A percentile compares a stretch with the other conserved stretches of the same genome.
phyloP scores from a whole-genome alignment of 2,329 filamentous ascomycete species.

The Oidium heveae region DNA sequence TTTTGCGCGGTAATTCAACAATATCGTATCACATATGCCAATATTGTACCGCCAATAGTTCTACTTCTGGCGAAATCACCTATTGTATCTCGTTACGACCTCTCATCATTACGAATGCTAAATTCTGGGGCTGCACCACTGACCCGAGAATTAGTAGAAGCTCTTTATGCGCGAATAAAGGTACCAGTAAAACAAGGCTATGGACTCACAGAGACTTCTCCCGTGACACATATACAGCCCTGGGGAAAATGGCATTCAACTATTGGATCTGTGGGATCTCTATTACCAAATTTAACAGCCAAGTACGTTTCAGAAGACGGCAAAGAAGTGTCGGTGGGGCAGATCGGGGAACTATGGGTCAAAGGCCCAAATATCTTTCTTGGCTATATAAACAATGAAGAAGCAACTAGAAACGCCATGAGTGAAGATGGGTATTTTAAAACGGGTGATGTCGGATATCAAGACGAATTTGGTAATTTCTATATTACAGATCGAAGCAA shows the following conservation, averaged over 20 bases:
- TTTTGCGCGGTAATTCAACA: slow-evolving; percentile 58
- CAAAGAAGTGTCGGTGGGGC: slow-evolving; percentile 35
- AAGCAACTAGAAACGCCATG: slow-evolving; percentile 62
- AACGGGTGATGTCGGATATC: slow-evolving; percentile 54
- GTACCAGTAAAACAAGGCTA: slow-evolving; percentile 42
- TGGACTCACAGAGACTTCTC: slow-evolving; percentile 54
- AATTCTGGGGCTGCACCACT: slow-evolving; percentile 61
- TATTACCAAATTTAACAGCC: slow-evolving; percentile 37
- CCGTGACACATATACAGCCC: slow-evolving; percentile 36
- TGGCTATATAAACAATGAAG: slow-evolving; percentile 69
- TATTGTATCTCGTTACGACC: slow-evolving; percentile 38
- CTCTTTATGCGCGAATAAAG: slow-evolving; percentile 21
- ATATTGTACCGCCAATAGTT: slow-evolving; percentile 44
- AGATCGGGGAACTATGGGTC: slow-evolving; percentile 58
- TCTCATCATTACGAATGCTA: slow-evolving; percentile 37
- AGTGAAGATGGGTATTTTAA: slow-evolving; percentile 32
- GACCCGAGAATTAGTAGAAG: slow-evolving; percentile 43
- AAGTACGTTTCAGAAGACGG: slow-evolving; percentile 44
- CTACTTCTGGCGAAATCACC: slow-evolving; percentile 47
- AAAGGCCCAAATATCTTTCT: slow-evolving; percentile 53
- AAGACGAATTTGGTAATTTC: slow-evolving; percentile 36
- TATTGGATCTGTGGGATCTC: slow-evolving; percentile 44
- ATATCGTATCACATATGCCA: slow-evolving; percentile 40
- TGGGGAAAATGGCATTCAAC: slow-evolving; percentile 30
- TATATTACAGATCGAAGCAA: slow-evolving; percentile 67